Base-by-base conservation (phyloP, 768 basidiomycete species). In the Serendipita sp. region DNA sequence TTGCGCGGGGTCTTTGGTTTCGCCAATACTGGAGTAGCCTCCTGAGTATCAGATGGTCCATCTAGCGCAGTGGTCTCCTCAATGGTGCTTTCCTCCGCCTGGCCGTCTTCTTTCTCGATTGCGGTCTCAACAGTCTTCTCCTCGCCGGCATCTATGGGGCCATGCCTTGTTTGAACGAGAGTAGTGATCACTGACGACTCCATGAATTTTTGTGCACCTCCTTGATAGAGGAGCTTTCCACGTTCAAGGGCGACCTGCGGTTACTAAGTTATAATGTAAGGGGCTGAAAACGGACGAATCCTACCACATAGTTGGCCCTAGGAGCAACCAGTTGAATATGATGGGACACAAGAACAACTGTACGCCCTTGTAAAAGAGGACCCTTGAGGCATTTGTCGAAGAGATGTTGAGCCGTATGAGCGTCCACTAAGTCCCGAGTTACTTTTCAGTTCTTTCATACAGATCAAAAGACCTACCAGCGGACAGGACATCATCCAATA, bases 311-410 rank as follows among this genome's bases (percentile, higher is more conserved):
- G 29, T 74, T 76, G 1, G 94, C 91, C 34, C 82, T 86, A 0
- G 88, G 83, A 2, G 83, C 80, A 69, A 90, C 92, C 3, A 98
- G 79, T 70, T 92, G 88, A 37, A 96, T 88, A 70, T 95, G 92
- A 70, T 99, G 95, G 2, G 94, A 96, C 62, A 96, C 92, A 27
- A 98, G 78, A 50, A 97, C 78, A 58, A 95, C 75, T 0, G 94
- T 96, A 53, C 93, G 79, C 16, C 82, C 84, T n/a, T 75, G 73
- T 71, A 92, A 78, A 45, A 96, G 75, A 53, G 87, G 84, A 5
- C 94, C 92, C 67, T 80, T 78, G 23, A 98, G 76, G 69, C 91
- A 93, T 63, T 90, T 78, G 18, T 83, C 77, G 69, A 86, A 86
- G 50, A 98, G 81, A 74, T 89, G 87, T 67, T 86, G 83, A 0